phyloP scores from a whole-genome alignment of 208 protist species.

The Borovskyia barvae region DNA sequence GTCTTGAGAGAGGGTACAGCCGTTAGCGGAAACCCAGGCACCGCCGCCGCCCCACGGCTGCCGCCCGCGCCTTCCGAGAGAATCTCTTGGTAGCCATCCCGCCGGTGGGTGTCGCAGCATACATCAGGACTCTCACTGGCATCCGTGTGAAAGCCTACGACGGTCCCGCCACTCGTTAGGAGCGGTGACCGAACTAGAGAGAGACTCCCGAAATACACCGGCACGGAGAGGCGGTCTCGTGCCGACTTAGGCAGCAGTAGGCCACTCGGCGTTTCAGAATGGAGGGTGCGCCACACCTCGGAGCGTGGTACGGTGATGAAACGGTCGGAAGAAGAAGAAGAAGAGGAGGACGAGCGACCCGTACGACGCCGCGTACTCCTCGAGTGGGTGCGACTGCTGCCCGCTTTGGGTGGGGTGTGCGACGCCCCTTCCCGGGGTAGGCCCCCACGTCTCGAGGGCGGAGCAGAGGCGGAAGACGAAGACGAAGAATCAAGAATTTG shows the following conservation, averaged over 20 bases:
- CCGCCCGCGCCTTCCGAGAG: conserved; percentile 2
- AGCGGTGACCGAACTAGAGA: conserved; percentile 11
- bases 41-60: too few relatives aligned
- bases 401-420: not conserved
- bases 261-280: too few relatives aligned
- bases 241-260: too few relatives aligned
- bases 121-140: not conserved
- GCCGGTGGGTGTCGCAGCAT: not conserved
- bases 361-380: conserved; percentile 7
- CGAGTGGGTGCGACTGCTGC: conserved; percentile 5
- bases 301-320: conserved; percentile 73
- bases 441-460: not conserved
- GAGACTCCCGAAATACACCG: too few relatives aligned
- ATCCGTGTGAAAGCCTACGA: not conserved
- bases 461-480: conserved; percentile 4
- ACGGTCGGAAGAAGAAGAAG: conserved; percentile 26
- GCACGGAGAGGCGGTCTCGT: conserved; percentile 3
- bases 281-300: conserved; percentile 65
- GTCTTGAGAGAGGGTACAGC: too few relatives aligned
- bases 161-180: not conserved
- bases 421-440: not conserved
- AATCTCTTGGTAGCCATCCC: not conserved
- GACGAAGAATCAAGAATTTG: conserved; percentile 43
- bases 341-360: conserved; percentile 23
- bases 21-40: too few relatives aligned